A percentile compares a stretch with the other conserved stretches of the same genome.
phyloP scores from a whole-genome alignment of 768 basidiomycete species.

The Lactifluus subvellereus region DNA sequence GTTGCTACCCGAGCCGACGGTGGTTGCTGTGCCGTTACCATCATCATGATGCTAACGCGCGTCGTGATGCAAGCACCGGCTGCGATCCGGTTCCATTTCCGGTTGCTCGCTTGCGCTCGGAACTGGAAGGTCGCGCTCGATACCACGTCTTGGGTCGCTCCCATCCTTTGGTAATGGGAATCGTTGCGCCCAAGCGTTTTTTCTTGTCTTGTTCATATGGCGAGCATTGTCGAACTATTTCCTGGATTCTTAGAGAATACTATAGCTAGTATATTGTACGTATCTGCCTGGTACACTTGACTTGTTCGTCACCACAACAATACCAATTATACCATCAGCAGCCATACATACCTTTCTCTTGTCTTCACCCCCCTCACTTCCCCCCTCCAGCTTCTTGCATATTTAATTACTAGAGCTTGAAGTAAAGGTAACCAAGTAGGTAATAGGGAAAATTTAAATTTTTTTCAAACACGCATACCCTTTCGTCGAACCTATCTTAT shows the following conservation, averaged over 20 bases:
- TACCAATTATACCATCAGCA: neutral
- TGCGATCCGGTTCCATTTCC: neutral
- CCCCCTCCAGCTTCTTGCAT: neutral
- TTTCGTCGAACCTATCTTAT: no score
- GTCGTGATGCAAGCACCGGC: constrained; percentile 2
- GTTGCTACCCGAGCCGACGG: neutral
- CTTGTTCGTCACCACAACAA: neutral
- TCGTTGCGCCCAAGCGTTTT: neutral
- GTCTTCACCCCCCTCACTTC: neutral
- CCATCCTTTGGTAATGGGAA: neutral
- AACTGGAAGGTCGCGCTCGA: no score
- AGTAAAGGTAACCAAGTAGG: neutral
- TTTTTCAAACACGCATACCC: no score
- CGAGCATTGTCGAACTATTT: neutral
- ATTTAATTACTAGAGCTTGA: neutral
- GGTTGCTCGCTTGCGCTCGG: neutral
- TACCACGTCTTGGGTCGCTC: neutral
- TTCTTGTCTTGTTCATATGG: neutral
- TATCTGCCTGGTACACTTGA: neutral
- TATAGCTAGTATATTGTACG: neutral
- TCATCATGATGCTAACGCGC: neutral
- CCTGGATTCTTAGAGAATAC: neutral
- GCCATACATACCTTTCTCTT: neutral
- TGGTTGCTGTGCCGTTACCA: neutral
- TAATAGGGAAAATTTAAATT: neutral